Evolutionary conservation across 2,329 filamentous ascomycete genomes (phyloP), one percentile per base, ranked within the genome.

Genomic region (Zalaria sp.): DNA sequence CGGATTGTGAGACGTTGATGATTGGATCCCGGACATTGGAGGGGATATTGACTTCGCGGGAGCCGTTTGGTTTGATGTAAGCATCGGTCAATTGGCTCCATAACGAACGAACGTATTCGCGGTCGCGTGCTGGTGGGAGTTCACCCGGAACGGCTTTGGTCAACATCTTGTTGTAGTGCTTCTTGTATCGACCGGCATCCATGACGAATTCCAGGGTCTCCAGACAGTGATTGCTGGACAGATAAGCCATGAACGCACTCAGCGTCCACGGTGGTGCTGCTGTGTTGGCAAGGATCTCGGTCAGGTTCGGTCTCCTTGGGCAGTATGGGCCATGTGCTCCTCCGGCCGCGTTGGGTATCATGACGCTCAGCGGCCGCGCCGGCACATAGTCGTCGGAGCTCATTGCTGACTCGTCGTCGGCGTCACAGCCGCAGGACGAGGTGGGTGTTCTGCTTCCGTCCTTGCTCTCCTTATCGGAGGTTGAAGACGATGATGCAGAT

Each of bases 131-230:
- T 9, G 75, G 69, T 3, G 72, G 64, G 3, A 61, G 55, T 37
- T 49, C 46, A n/a, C 47, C 45, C 11, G 43, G 42, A 11, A 42
- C 26, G 52, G 59, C 53, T 58, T 66, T 59, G 42, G 75, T 75
- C 44, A 75, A 65, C 54, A 76, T 68, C 43, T 74, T 68, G 41
- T 71, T 64, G 57, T 78, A 81, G 53, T 77, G 72, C 53, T 79
- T 75, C 40, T 77, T 74, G 58, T 96, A 98, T 46, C 86, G 76
- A 44, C 87, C 83, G 25, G 89, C 83, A 59, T 95, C 91, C 71
- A 95, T 81, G 34, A 88, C 94, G 61, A 98, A 98, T 58, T 96
- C 91, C 34, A 98, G 70, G 1, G 88, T 95, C 62, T 98, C 91
- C 49, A 96, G 69, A 58, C 91, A 98, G 63, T 96, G 89, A 55